Conservation (phyloP, 2,329 filamentous ascomycete species). For the Westerdykella ornata region DNA sequence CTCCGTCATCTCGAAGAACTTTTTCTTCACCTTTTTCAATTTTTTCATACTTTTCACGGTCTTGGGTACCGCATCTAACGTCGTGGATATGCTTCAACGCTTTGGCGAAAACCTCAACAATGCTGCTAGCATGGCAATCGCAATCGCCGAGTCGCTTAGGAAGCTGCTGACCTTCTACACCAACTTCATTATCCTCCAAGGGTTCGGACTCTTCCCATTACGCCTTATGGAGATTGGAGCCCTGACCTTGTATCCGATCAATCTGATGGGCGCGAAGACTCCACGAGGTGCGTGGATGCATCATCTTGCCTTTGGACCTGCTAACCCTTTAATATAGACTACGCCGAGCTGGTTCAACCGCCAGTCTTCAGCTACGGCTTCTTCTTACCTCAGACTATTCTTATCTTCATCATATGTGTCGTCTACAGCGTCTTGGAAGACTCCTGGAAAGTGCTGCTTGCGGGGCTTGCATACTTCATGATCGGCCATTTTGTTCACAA, state of each 20-base stretch:
- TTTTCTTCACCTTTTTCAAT: slow-evolving; percentile 99
- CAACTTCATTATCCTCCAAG: slow-evolving; percentile 90
- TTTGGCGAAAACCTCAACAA: slow-evolving; percentile 71
- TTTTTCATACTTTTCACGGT: slow-evolving; percentile 93
- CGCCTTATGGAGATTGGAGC: slow-evolving; percentile 84
- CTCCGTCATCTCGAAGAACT: slow-evolving; percentile 95
- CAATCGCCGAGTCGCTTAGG: slow-evolving; percentile 69
- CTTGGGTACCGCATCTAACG: slow-evolving; percentile 70
- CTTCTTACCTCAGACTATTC: slow-evolving; percentile 83
- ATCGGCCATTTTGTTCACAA: slow-evolving; percentile 89
- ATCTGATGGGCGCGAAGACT: slow-evolving; percentile 70
- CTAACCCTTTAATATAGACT: slow-evolving; percentile 49
- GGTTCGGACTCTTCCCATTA: slow-evolving; percentile 87
- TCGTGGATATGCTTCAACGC: slow-evolving; percentile 57
- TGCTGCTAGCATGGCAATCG: slow-evolving; percentile 67
- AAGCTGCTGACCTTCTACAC: slow-evolving; percentile 76
- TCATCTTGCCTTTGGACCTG: neutral
- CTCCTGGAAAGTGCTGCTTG: slow-evolving; percentile 73
- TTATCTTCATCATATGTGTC: slow-evolving; percentile 90
- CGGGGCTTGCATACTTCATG: slow-evolving; percentile 75
- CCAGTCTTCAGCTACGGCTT: slow-evolving; percentile 93
- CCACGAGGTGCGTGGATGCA: slow-evolving; percentile 52
- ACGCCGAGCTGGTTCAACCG: slow-evolving; percentile 71
- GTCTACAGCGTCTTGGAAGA: slow-evolving; percentile 83
- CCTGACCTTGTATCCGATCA: slow-evolving; percentile 75